Base-by-base conservation (phyloP, 2,329 filamentous ascomycete genomes). In the Monosporascus sp. region DNA sequence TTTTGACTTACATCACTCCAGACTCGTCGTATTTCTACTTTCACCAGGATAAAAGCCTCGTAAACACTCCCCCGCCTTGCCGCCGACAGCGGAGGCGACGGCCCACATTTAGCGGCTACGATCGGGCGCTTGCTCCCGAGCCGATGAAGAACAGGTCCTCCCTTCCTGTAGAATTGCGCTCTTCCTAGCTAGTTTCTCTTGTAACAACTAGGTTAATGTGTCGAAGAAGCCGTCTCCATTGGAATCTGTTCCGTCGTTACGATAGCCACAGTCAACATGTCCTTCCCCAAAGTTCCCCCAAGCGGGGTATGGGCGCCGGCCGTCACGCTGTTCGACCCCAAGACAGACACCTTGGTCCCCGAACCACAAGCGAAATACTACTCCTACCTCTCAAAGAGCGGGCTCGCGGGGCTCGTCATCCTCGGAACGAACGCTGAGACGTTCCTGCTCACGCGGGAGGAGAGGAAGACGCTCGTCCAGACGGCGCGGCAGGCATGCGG, bases 381-480 rank as follows among this genome's bases (percentile, higher is more conserved):
- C 64, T 58, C 69, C 34, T 79, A 81, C 61, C 74, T 81, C 7
- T 74, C 77, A 2, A 63, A 62, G 49, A 59, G 64, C 3, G 67
- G 67, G 3, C 66, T 69, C 5, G 58, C 61, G 6, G 67, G 67
- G 1, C 65, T 69, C 24, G 67, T 69, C 14, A 66, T 69, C 55
- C 59, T 69, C 6, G 67, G 67, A 48, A 69, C 66, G 46, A 69
- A 69, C 53, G 66, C 66, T 52, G 67, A 69, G 59, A 69, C 67
- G 5, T 79, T 80, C 63, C 72, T 81, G 6, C 61, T 69, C 19
- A 83, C 81, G 14, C 79, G 80, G n/a, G 77, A 82, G 59, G 83
- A 86, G 68, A 76, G 83, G 53, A 71, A 71, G 48, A 71, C 74
- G 41, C 75, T 87, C n/a, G 75, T 88, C 24, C 66, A 71, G 27